Evolutionary conservation across 225 moss, liverwort and hornwort species (phyloP), one percentile per base, ranked within the genome.

Genomic region (Physcomitrellopsis africana): DNA sequence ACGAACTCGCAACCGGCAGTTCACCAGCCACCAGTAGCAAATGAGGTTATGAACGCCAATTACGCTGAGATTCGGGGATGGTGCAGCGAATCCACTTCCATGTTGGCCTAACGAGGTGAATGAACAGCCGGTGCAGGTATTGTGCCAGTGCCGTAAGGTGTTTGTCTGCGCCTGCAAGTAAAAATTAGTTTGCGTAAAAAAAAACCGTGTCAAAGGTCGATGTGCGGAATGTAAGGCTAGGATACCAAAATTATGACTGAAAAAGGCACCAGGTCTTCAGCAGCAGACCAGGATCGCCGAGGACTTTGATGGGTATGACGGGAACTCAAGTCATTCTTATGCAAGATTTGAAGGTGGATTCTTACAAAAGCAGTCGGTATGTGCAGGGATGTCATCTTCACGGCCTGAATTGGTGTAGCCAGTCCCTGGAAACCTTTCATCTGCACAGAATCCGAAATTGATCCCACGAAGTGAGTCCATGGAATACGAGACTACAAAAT

Each of bases 311-410:
- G 49, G 32, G 15, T 20, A 56, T 42, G 0, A 54, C 53, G 18
- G 32, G 37, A 14, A 41, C 12, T 29, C 49, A 1, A 3, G 37
- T 27, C 17, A 60, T 46, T n/a, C 26, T 10, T 45, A 24, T n/a
- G 56, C 43, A 22, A 64, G 45, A 69, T 65, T 8, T 32, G 29
- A 45, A 46, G 18, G 20, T 15, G 27, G 18, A 11, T 6, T 20
- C 82, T 82, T 78, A 82, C 82, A 65, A 78, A 65, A 58, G 78
- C 62, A 62, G 77, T 78, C 29, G 74, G 52, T 32, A 65, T 45
- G 64, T 65, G 77, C 51, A 82, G 65, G 37, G 51, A 78, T 57
- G 74, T 69, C 82, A 82, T 82, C 63, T 74, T n/a, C 58, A 69
- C 58, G 15, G 44, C 57, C 64, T 17, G 52, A 52, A 22, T 23